Evolutionary conservation across 2,329 filamentous ascomycete genomes (phyloP), one percentile per base, ranked within the genome.

Genomic region (Thermomyces lanuginosus): DNA sequence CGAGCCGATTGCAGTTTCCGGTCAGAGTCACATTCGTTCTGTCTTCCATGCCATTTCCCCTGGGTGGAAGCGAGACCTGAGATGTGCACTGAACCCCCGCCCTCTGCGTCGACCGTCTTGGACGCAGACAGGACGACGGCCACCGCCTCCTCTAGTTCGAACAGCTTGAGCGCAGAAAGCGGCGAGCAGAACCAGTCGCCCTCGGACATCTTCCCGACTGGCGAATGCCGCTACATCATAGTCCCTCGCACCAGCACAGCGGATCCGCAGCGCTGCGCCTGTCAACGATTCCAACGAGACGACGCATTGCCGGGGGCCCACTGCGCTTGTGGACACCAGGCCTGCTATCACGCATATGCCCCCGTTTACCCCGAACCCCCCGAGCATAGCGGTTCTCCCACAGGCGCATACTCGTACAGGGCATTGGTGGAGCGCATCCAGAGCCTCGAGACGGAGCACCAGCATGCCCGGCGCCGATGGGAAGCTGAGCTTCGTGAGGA

Each of bases 301-400:
- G 12, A 16, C 5, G 24, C 10, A 17, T 17, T 26, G n/a, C 24
- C 24, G 13, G 24, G 24, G 4, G 24, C 24, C 17, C 20, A 26
- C 16, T 26, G 24, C 24, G 6, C 8, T 19, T 26, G 24, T 11
- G 24, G 24, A 10, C 24, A 26, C 6, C 24, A 26, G 15, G 24
- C 24, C 5, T 26, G 16, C 5, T 26, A 26, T n/a, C 24, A 26
- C 14, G 17, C 9, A 10, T 17, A 5, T 18, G 6, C 17, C 6
- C 16, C 12, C 20, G 24, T 11, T 20, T 7, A 20, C 10, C 8
- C 39, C 56, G 58, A 39, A 56, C 61, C 36, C 50, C 24, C 13
- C 24, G 8, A 16, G 26, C n/a, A n/a, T 12, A n/a, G 12, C 19
- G 35, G 11, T 15, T 8, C 6, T 15, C 7, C 23, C n/a, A 15